Percentiles rank a stretch among this genome's conserved stretches.
Conservation (phyloP, 148 eudicot species). For the Agrostemma githago region DNA sequence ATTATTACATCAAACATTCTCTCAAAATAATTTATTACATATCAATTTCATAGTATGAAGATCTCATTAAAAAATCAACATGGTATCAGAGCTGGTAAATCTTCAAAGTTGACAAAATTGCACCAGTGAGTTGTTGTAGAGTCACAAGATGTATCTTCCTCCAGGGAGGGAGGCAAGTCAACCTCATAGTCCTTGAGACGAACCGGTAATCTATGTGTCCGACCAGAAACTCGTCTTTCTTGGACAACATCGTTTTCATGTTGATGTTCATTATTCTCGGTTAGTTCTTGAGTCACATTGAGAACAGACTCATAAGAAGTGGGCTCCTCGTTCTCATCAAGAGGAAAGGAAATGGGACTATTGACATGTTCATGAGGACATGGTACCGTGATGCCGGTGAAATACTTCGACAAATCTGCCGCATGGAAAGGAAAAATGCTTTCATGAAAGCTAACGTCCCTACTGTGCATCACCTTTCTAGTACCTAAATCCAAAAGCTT, state of each 20-base stretch:
- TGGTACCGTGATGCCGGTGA: not conserved
- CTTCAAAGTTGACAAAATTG: not conserved
- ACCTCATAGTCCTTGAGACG: not conserved
- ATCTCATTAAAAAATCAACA: too few species aligned
- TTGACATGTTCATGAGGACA: not conserved
- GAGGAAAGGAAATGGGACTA: not conserved
- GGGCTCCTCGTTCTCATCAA: not conserved
- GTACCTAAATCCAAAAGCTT: not conserved
- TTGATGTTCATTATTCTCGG: too few species aligned
- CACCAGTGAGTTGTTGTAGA: not conserved
- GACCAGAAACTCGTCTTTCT: not conserved
- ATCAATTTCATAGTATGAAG: too few species aligned
- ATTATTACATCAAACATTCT: too few species aligned
- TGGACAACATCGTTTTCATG: too few species aligned
- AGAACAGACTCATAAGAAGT: not conserved
- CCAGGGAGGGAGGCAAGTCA: not conserved
- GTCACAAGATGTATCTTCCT: not conserved
- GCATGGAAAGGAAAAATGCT: not conserved
- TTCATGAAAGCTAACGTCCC: not conserved
- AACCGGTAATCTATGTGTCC: not conserved
- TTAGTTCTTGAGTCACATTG: too few species aligned
- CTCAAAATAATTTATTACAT: too few species aligned
- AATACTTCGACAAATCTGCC: not conserved
- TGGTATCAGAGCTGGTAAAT: not conserved
- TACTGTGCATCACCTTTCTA: not conserved